Evolutionary conservation across 768 basidiomycete genomes (phyloP), one percentile per base, ranked within the genome.

Genomic region (Suillus cothurnatus): DNA sequence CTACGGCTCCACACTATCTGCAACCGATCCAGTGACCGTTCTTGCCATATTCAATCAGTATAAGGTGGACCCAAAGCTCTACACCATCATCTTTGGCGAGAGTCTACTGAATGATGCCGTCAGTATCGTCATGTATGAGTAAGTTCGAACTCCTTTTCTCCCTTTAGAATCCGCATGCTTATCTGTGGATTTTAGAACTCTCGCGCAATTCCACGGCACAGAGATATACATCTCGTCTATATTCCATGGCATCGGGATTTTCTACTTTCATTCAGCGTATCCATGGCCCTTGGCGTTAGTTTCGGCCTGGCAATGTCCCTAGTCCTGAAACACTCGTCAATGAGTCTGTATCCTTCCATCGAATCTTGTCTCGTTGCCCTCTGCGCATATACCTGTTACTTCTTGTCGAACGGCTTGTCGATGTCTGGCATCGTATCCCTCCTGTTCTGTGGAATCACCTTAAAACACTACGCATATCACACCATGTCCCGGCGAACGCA

Each of bases 71-170:
- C 96, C 97, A 0, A 98, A 99, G 75, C 84, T 99, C 11, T 99
- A 99, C 80, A 92, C 90, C 53, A 86, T 99, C 77, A 99, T 99
- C 69, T 99, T 99, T 72, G 97, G 97, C 32, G 97, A 99, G 78
- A 93, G 90, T 78, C 84, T 99, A 65, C 80, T 99, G 66, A 99
- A 99, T 79, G 97, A 99, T 82, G 97, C 97, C 23, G 97, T 99
- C 73, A 95, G 94, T 85, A 99, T 99, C 81, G 96, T 99, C 77
- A 95, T 99, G 93, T 99, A 99, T 78, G 97, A 99, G 95, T 98
- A 76, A 83, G 95, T 91, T 66, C 3, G 36, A 7, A 23, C 19
- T 14, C 31, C 60, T 34, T 47, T 55, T 59, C 12, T 57, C 45
- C 38, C 57, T 59, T 39, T 15, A 4, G n/a, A 34, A 19, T 21